phyloP scores from a whole-genome alignment of 441 rosid species.

The Hura crepitans region DNA sequence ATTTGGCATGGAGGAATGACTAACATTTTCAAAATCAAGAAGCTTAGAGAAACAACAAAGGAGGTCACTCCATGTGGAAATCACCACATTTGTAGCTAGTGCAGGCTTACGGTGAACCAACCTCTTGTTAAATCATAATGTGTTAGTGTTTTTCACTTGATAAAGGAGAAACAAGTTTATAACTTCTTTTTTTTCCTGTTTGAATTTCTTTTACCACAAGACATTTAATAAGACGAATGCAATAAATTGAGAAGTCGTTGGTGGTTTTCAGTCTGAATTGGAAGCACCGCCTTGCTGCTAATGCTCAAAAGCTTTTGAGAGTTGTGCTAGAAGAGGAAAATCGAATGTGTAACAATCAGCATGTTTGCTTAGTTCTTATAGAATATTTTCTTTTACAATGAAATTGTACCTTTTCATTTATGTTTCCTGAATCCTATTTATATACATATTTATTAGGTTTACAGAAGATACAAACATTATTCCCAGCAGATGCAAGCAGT shows the following conservation, averaged over 20 bases:
- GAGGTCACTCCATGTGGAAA: not conserved
- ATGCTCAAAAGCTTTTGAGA: not conserved
- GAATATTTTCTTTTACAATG: not conserved
- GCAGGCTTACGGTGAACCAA: not conserved
- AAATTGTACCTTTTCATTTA: not conserved
- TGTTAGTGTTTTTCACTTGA: not conserved
- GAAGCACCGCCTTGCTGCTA: not conserved
- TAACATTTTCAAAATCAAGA: not conserved
- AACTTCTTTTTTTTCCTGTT: not conserved
- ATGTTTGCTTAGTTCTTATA: not conserved
- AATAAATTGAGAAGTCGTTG: not conserved
- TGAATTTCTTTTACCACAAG: not conserved
- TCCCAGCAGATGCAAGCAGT: slow-evolving; percentile 73
- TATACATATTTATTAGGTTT: slow-evolving; percentile 39
- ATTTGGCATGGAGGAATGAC: not conserved
- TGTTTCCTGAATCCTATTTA: not conserved
- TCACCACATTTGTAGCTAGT: not conserved
- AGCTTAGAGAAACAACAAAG: not conserved
- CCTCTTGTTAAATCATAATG: too few species aligned
- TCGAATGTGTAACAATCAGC: not conserved
- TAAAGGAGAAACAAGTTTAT: not conserved
- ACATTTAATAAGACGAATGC: not conserved
- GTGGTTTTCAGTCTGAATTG: not conserved
- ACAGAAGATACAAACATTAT: slow-evolving; percentile 72
- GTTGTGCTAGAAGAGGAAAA: not conserved